Evolutionary conservation across 1,139 yeast genomes (phyloP).

Genomic region (Kurtzmaniella quercitrusa): DNA sequence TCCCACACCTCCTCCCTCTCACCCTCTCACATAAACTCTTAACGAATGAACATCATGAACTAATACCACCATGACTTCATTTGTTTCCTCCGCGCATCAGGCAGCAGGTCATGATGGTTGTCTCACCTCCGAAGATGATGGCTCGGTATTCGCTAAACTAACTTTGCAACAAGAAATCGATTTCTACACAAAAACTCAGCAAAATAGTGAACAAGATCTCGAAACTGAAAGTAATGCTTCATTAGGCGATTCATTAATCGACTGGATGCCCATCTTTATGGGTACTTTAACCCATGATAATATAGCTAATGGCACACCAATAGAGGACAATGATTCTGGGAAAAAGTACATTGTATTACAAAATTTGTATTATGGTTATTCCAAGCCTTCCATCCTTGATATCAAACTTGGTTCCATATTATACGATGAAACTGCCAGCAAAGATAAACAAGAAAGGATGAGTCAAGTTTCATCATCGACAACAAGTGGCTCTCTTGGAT

Average conservation of each 20-base stretch:
- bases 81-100: slow-evolving; percentile 28
- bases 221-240: slow-evolving; percentile 21
- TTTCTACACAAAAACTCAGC: slow-evolving; percentile 53
- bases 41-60: too few relatives aligned
- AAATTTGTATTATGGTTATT: slow-evolving; percentile 61
- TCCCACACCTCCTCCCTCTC: too few relatives aligned
- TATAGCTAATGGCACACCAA: slow-evolving; percentile 1
- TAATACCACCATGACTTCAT: slow-evolving; percentile 6
- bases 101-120: slow-evolving; percentile 95
- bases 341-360: slow-evolving; percentile 60
- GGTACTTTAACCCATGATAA: slow-evolving; percentile 36
- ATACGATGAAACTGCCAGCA: slow-evolving; percentile 55
- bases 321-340: slow-evolving; percentile 6
- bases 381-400: slow-evolving; percentile 71
- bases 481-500: slow-evolving; percentile 73
- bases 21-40: neutral
- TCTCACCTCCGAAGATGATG: slow-evolving; percentile 50
- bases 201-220: slow-evolving; percentile 9
- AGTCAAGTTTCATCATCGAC: slow-evolving; percentile 61
- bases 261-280: slow-evolving; percentile 51
- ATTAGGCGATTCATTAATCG: slow-evolving; percentile 35
- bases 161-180: slow-evolving; percentile 60
- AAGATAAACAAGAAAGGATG: slow-evolving; percentile 61
- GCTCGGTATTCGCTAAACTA: slow-evolving; percentile 69
- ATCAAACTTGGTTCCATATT: slow-evolving; percentile 73